Percentiles rank a stretch among this genome's conserved stretches.
phyloP scores from a whole-genome alignment of 164 flowering plant genomes.

The Chloranthus sessilifolius region DNA sequence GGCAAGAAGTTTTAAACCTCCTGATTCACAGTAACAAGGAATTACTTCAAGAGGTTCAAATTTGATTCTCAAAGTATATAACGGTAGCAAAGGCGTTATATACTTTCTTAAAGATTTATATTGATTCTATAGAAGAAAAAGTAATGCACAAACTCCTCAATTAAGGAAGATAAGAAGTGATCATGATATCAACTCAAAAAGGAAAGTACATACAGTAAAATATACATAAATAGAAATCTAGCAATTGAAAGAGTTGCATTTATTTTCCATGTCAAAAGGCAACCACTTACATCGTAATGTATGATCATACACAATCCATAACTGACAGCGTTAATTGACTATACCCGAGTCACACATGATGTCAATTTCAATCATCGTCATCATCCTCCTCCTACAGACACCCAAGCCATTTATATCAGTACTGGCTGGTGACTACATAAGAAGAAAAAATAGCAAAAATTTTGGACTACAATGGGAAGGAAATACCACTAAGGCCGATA shows the following conservation, averaged over 20 bases:
- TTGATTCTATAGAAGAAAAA: too few relatives aligned
- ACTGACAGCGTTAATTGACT: conserved; percentile 4
- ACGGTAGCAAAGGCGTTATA: too few relatives aligned
- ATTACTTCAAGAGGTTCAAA: too few relatives aligned
- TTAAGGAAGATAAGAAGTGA: too few relatives aligned
- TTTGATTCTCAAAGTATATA: too few relatives aligned
- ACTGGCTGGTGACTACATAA: background rate
- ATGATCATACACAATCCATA: conserved; percentile 21
- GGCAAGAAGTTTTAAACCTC: too few relatives aligned
- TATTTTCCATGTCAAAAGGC: conserved; percentile 1
- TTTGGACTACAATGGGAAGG: too few relatives aligned
- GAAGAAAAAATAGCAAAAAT: too few relatives aligned
- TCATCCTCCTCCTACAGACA: conserved; percentile 40
- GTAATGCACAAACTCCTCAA: too few relatives aligned
- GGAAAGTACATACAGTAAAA: conserved; percentile 2
- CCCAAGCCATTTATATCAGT: conserved; percentile 1
- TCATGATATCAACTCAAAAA: background rate
- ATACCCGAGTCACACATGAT: conserved; percentile 8
- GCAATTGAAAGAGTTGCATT: conserved; percentile 9
- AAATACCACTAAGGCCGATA: too few relatives aligned
- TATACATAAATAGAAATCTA: conserved; percentile 9
- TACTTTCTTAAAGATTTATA: too few relatives aligned
- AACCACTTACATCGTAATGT: conserved; percentile 14
- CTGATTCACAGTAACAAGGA: too few relatives aligned
- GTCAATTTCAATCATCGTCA: conserved; percentile 36